Base-by-base conservation (phyloP, 805 yeast genomes). In the Metschnikowia chrysomelidarum region DNA sequence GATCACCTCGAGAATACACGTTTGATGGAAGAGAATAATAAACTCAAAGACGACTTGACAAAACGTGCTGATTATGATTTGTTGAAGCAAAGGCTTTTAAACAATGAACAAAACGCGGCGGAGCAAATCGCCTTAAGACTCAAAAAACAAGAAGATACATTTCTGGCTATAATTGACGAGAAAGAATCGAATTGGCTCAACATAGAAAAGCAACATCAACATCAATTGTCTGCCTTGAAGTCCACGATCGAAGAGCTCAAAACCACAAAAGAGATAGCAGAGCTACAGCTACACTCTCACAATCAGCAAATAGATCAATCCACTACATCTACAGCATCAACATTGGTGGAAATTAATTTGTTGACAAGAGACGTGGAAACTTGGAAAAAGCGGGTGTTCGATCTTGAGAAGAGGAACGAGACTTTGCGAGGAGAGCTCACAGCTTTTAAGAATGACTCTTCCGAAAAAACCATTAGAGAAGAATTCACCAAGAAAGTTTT, bases 61-160 rank as follows among this genome's bases (percentile, higher is more conserved):
- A 69, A 70, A 37, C 75, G 64, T 50, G 86, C 91, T 0, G 96
- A 89, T 60, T 88, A 88, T 56, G 91, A 86, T 24, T 78, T 76
- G 34, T 54, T 89, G 41, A 82, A 84, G 51, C 69, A 73, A 22
- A 71, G 86, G 44, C 60, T 87, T 14, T 54, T 72, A 15, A 73
- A 77, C 41, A 60, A 71, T 18, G 94, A 86, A 54, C 78, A 74
- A 47, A 76, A 74, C 37, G 60, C 80, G 23, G 78, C 79, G 0
- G 78, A 75, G 38, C 62, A 73, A 2, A 60, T 79, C 14, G 67
- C 74, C 8, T 68, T 73, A 19, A 71, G 76, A 46, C 62, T 84
- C 9, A 64, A 67, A 15, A 82, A 89, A 4, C 85, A 85, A 54
- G 93, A 86, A 41, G 79, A 80, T 27, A 95, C 86, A 51, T 65